Base-by-base conservation (phyloP, 208 protist species). In the Leishmania gerbilli region DNA sequence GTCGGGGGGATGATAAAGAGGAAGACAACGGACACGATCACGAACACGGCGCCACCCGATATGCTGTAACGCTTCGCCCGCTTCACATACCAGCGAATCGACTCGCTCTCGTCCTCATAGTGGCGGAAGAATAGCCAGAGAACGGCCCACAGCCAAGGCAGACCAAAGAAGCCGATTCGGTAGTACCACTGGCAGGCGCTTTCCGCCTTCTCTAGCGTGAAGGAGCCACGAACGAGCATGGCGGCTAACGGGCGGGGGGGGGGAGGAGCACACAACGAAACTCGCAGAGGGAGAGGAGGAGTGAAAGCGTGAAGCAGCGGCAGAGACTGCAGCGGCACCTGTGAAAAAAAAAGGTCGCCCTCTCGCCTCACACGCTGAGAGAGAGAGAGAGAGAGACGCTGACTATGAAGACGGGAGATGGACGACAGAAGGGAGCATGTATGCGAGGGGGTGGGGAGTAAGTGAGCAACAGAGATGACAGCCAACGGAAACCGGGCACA, bases 91-190 rank as follows among this genome's bases (percentile, higher is more conserved):
- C 84, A 88, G 51, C 47, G 60, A 40, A 88, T 77, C 40, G n/a
- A 27, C 2, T 84, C 80, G 67, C 84, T 88, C 62, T 88, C 79
- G 60, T 76, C 27, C 58, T 79, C 71, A 49, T 88, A 82, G 60
- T 82, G 80, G 4, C 80, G 56, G 27, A 84, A 84, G 37, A 88
- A 74, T 13, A 82, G 56, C 68, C 74, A 88, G 58, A 88, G 31
- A 34, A 79, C 19, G 24, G 65, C 80, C 84, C 84, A 88, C 51
- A 88, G 64, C 84, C 84, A 88, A 27, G 84, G 84, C 65, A 88
- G 60, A 2, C 65, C 76, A 4, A 81, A 62, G 58, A 88, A 88
- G 19, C 84, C 84, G 27, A 79, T 45, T 0, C 77, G 77, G 67
- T 74, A 88, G 80, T 88, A 88, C 76, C 79, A 82, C 24, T 53